phyloP scores from a whole-genome alignment of 1,139 yeast species.

The Taphrina populina region DNA sequence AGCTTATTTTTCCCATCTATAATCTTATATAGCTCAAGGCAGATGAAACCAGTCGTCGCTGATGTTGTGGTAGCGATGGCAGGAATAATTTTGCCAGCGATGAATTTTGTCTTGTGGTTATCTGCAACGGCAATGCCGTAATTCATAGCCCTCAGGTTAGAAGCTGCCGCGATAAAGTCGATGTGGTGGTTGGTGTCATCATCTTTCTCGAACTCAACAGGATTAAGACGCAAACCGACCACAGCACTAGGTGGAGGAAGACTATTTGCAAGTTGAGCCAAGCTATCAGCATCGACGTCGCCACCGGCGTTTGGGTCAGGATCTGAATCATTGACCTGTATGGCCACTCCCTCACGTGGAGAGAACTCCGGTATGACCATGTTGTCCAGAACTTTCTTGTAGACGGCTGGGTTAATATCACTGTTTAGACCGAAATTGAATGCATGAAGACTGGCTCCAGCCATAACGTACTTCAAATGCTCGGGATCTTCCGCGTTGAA shows the following conservation, averaged over 20 bases:
- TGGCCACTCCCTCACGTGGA: constrained; percentile 73
- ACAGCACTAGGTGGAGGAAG: constrained; percentile 86
- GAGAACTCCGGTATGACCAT: constrained; percentile 63
- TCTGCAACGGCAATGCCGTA: constrained; percentile 75
- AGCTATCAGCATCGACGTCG: constrained; percentile 53
- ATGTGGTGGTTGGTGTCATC: constrained; percentile 96
- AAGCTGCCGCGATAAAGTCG: constrained; percentile 94
- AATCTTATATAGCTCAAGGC: constrained; percentile 87
- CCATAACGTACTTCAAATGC: constrained; percentile 79
- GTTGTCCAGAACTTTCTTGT: constrained; percentile 53
- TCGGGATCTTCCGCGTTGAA: constrained; percentile 74
- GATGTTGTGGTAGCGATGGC: constrained; percentile 99
- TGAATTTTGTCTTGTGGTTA: constrained; percentile 70
- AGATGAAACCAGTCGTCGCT: constrained; percentile 89
- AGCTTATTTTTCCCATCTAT: constrained; percentile 65
- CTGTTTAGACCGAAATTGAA: constrained; percentile 76
- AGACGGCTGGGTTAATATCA: constrained; percentile 49
- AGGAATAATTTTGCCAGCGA: constrained; percentile 60
- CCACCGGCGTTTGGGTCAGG: constrained; percentile 73
- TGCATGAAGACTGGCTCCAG: constrained; percentile 90
- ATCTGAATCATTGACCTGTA: constrained; percentile 85
- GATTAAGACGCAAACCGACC: constrained; percentile 80
- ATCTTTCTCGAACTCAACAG: constrained; percentile 95
- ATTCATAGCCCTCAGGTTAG: constrained; percentile 91
- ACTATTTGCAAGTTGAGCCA: constrained; percentile 62